Percentiles rank a stretch among this genome's conserved stretches.
Evolutionary conservation across 331 rosid genomes (phyloP).

Genomic region (Dryas integrifolia): DNA sequence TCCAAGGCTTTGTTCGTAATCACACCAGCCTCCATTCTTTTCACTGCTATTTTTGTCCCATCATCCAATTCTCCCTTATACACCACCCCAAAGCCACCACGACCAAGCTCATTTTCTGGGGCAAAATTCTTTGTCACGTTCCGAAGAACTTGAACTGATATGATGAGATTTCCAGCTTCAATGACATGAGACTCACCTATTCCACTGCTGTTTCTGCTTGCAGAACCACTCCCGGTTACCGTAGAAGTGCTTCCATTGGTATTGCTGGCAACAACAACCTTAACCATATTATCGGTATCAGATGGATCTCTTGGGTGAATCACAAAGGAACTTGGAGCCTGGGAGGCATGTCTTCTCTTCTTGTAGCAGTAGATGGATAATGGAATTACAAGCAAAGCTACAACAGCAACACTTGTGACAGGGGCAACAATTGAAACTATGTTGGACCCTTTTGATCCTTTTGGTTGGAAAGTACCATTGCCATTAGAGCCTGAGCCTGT

Average conservation of each 20-base stretch:
- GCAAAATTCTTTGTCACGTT: slow-evolving; percentile 84
- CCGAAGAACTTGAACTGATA: slow-evolving; percentile 86
- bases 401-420: slow-evolving; percentile 64
- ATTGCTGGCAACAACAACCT: slow-evolving; percentile 66
- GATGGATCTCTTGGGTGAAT: slow-evolving; percentile 90
- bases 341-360: slow-evolving; percentile 44
- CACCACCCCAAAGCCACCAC: slow-evolving; percentile 97
- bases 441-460: slow-evolving; percentile 42
- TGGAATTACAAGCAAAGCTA: slow-evolving; percentile 66
- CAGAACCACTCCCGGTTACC: slow-evolving; percentile 54
- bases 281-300: slow-evolving; percentile 58
- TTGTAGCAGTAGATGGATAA: slow-evolving; percentile 53
- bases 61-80: slow-evolving; percentile 93
- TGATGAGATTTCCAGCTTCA: slow-evolving; percentile 84
- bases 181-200: slow-evolving; percentile 69
- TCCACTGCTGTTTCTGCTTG: slow-evolving; percentile 64
- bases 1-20: slow-evolving; percentile 77
- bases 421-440: slow-evolving; percentile 75
- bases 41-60: slow-evolving; percentile 88
- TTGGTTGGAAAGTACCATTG: slow-evolving; percentile 26
- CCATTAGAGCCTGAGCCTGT: slow-evolving; percentile 23
- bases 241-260: slow-evolving; percentile 56
- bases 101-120: slow-evolving; percentile 90
- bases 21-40: slow-evolving; percentile 84
- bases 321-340: slow-evolving; percentile 62